Evolutionary conservation across 2,329 filamentous ascomycete species (phyloP).

Genomic region (Trichoderma citrinoviride): DNA sequence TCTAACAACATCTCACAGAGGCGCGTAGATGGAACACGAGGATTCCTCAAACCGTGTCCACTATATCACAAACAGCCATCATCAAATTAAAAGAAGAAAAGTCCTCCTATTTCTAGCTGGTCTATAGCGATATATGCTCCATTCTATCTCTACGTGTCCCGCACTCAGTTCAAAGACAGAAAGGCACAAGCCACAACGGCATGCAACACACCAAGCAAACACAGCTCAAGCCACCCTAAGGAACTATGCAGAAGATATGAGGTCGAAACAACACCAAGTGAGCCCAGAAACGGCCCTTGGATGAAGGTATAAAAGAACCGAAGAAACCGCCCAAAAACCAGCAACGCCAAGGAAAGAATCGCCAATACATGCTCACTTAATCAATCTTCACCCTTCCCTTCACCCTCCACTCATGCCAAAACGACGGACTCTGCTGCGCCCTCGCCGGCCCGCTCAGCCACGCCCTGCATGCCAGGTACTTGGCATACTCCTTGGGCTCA

Average conservation of each 20-base stretch:
- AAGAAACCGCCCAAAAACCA: no score
- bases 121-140: not conserved
- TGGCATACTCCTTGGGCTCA: constrained; percentile 38
- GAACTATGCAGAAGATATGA: not conserved
- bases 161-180: not conserved
- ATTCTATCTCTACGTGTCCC: not conserved
- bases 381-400: not conserved
- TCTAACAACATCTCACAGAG: no score
- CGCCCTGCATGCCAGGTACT: constrained; percentile 46
- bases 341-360: not conserved
- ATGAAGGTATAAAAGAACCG: not conserved
- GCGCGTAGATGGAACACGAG: no score
- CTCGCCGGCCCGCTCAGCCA: constrained; percentile 42
- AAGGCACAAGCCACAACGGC: not conserved
- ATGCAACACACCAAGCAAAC: not conserved
- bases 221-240: not conserved
- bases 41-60: no score
- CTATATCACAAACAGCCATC: no score
- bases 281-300: not conserved
- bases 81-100: no score
- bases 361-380: no score
- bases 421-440: constrained; percentile 40
- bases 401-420: constrained; percentile 42
- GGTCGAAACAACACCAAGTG: not conserved
- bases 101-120: not conserved